A percentile compares a stretch with the other conserved stretches of the same genome.
These are phyloP conservation scores for Diatrype stigma DNA, from an alignment of 2,329 filamentous ascomycete genomes.

Conservation along the genomic window DNA sequence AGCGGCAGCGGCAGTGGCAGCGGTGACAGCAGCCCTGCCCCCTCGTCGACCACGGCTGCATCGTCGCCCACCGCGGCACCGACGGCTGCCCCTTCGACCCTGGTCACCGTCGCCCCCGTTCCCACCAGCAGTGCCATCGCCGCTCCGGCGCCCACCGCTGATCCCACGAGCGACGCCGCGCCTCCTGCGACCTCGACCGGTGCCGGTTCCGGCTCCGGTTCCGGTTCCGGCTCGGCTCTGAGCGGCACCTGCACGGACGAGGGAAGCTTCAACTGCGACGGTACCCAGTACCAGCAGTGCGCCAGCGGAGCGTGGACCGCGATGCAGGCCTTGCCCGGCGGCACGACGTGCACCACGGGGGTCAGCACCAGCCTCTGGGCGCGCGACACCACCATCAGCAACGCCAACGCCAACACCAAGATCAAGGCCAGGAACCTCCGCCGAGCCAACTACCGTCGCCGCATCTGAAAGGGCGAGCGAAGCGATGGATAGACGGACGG, in stretches of 20 bases:
- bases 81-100: neutral
- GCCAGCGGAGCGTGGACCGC: slow-evolving; percentile 27
- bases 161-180: neutral
- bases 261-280: slow-evolving; percentile 31
- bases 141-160: neutral
- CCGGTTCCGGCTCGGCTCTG: slow-evolving; percentile 13
- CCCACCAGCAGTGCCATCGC: neutral
- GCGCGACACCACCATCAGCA: neutral
- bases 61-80: slow-evolving; percentile 1
- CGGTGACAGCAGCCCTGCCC: slow-evolving; percentile 1
- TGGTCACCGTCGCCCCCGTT: neutral
- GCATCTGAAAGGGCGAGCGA: too few species aligned
- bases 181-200: slow-evolving; percentile 5
- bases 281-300: slow-evolving; percentile 30
- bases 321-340: slow-evolving; percentile 23
- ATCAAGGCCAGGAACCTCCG: neutral
- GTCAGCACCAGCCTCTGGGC: slow-evolving; percentile 23
- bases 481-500: too few species aligned
- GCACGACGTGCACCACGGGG: slow-evolving; percentile 25
- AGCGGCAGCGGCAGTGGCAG: neutral
- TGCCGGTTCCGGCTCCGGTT: slow-evolving; percentile 4
- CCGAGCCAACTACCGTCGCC: too few species aligned
- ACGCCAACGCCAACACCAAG: too few species aligned
- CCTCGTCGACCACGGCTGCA: neutral
- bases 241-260: slow-evolving; percentile 28